phyloP scores from a whole-genome alignment of 2,329 filamentous ascomycete genomes.

The Davidsoniella virescens region DNA sequence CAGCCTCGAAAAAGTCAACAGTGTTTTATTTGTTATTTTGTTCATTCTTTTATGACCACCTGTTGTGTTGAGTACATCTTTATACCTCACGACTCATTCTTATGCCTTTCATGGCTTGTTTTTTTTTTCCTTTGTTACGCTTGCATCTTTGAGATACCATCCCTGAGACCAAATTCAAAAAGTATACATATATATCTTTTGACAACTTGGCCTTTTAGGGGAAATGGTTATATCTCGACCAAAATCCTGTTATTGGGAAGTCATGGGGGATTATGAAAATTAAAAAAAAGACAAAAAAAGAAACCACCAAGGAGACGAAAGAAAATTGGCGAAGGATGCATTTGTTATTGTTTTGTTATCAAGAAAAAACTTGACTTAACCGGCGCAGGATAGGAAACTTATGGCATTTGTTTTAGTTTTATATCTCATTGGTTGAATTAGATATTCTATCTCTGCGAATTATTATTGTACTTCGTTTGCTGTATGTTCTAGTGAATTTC shows the following conservation, averaged over 20 bases:
- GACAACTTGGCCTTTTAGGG: not conserved
- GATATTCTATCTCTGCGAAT: slow-evolving; percentile 1
- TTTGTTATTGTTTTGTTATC: slow-evolving; percentile 2
- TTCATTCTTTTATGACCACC: slow-evolving; percentile 1
- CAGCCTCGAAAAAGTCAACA: not conserved
- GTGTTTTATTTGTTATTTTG: slow-evolving; percentile 2
- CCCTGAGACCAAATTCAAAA: not conserved
- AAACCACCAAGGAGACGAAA: not conserved
- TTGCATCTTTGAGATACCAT: not conserved
- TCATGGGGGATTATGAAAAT: not conserved
- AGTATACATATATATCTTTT: not conserved
- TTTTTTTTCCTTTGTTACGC: slow-evolving; percentile 3
- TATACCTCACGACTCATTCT: no score
- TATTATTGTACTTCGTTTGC: no score
- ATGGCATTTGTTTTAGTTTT: slow-evolving; percentile 6
- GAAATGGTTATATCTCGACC: no score
- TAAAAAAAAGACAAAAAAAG: slow-evolving; percentile 1
- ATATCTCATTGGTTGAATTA: slow-evolving; percentile 7
- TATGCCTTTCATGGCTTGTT: not conserved
- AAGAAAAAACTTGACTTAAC: not conserved
- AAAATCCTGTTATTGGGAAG: no score
- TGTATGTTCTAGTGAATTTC: no score
- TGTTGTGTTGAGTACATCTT: not conserved
- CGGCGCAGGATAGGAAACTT: not conserved
- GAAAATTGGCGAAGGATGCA: not conserved